Percentiles rank a stretch among this genome's conserved stretches.
Evolutionary conservation across 805 yeast species (phyloP).

Genomic region (Suhomyces sp.): DNA sequence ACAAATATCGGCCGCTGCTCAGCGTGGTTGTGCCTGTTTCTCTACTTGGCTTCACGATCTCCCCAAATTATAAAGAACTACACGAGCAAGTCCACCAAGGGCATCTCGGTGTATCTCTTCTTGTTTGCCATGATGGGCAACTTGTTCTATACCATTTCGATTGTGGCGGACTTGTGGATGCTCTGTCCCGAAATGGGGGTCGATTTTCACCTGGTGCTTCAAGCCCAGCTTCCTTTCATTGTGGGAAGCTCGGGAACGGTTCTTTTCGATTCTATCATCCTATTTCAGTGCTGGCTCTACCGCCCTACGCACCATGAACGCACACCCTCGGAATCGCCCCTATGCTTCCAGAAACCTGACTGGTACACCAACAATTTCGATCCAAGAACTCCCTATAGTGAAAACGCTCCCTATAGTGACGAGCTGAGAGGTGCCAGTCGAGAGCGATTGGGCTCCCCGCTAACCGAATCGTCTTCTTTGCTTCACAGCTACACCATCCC

Average conservation of each 20-base stretch:
- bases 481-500: slow-evolving; percentile 1
- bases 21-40: slow-evolving; percentile 33
- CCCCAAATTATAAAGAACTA: slow-evolving; percentile 38
- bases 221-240: slow-evolving; percentile 75
- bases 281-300: slow-evolving; percentile 33
- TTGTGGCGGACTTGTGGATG: slow-evolving; percentile 29
- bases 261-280: slow-evolving; percentile 26
- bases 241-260: slow-evolving; percentile 58
- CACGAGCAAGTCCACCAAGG: slow-evolving; percentile 28
- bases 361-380: slow-evolving; percentile 31
- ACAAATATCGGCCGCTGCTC: slow-evolving; percentile 22
- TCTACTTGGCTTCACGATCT: slow-evolving; percentile 30
- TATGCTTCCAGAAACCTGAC: slow-evolving; percentile 34
- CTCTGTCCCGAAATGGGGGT: slow-evolving; percentile 8
- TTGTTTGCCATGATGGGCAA: slow-evolving; percentile 37
- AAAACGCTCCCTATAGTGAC: not conserved
- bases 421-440: not conserved
- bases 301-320: not conserved
- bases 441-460: not conserved
- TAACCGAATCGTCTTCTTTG: not conserved
- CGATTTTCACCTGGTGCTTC: slow-evolving; percentile 13
- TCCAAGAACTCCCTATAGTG: not conserved
- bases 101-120: slow-evolving; percentile 33
- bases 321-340: slow-evolving; percentile 1
- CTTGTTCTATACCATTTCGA: slow-evolving; percentile 31